phyloP scores from a whole-genome alignment of 2,329 filamentous ascomycete species.

The Raffaelea arxii region DNA sequence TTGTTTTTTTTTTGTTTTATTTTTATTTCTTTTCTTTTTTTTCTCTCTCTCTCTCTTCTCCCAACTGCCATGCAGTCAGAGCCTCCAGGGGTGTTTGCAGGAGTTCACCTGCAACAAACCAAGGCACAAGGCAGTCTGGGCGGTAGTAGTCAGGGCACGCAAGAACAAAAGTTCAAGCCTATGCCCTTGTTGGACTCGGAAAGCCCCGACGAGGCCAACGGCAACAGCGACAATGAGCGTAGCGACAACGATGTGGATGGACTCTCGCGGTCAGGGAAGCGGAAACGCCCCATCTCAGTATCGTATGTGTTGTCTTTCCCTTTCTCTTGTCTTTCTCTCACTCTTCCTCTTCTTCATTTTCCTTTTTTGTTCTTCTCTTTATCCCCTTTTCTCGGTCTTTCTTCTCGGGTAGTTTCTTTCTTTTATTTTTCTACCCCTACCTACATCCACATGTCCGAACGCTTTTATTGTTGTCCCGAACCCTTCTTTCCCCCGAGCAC shows the following conservation, averaged over 20 bases:
- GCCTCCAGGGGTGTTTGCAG: background rate
- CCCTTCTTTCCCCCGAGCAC: no score
- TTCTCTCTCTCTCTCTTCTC: background rate
- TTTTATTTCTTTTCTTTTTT: background rate
- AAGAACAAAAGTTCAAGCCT: background rate
- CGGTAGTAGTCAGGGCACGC: background rate
- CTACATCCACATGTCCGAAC: constrained; percentile 1
- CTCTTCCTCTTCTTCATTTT: constrained; percentile 6
- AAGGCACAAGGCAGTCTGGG: background rate
- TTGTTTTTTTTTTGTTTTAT: no score
- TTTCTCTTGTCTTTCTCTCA: constrained; percentile 5
- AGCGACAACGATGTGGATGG: constrained; percentile 22
- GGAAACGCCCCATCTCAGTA: constrained; percentile 51
- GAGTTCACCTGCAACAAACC: background rate
- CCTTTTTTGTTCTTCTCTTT: background rate
- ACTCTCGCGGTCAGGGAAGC: constrained; percentile 41
- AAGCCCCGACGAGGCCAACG: constrained; percentile 25
- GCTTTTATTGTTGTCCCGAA: background rate
- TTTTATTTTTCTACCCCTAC: constrained; percentile 1
- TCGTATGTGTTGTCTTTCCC: constrained; percentile 37
- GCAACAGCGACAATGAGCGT: constrained; percentile 35
- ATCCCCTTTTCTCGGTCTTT: background rate
- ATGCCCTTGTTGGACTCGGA: constrained; percentile 11
- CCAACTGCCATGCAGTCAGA: background rate
- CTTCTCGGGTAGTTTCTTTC: background rate